A percentile compares a stretch with the other conserved stretches of the same genome.
Evolutionary conservation across 495 filamentous ascomycete species (phyloP).

Genomic region (Penicillium daleae): DNA sequence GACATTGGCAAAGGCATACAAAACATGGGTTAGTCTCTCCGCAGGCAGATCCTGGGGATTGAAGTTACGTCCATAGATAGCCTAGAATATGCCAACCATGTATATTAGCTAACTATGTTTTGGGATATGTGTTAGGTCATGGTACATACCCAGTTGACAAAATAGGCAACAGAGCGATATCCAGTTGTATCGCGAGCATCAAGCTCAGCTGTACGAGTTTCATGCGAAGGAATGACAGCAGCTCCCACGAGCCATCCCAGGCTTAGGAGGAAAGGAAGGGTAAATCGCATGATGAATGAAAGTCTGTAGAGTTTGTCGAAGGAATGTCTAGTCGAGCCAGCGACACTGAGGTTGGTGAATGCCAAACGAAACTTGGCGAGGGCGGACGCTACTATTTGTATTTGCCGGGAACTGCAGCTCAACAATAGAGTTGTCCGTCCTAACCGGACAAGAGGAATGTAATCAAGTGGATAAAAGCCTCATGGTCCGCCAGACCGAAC

Average conservation of each 20-base stretch:
- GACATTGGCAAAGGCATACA: conserved; percentile 82
- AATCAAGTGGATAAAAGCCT: background rate
- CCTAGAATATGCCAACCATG: conserved; percentile 41
- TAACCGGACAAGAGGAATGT: conserved; percentile 1
- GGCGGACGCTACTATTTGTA: conserved; percentile 6
- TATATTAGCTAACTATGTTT: background rate
- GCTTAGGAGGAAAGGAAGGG: conserved; percentile 16
- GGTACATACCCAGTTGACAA: conserved; percentile 70
- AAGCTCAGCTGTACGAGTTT: conserved; percentile 10
- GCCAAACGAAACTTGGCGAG: background rate
- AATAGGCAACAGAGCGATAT: conserved; percentile 79
- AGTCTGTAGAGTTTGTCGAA: background rate
- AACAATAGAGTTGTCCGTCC: background rate
- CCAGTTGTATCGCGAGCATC: conserved; percentile 31
- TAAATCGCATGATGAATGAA: conserved; percentile 21
- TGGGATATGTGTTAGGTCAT: background rate
- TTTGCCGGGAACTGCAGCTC: background rate
- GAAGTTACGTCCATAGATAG: conserved; percentile 74
- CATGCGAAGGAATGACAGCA: conserved; percentile 11
- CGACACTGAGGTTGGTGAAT: conserved; percentile 9
- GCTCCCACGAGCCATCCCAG: conserved; percentile 22
- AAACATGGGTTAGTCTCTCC: conserved; percentile 79
- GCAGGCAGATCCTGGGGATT: conserved; percentile 75
- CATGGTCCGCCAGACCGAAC: conserved; percentile 12
- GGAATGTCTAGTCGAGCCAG: conserved; percentile 17